Percentiles rank a stretch among this genome's conserved stretches.
phyloP scores from a whole-genome alignment of 2,329 filamentous ascomycete genomes.

The Raffaelea arxii region DNA sequence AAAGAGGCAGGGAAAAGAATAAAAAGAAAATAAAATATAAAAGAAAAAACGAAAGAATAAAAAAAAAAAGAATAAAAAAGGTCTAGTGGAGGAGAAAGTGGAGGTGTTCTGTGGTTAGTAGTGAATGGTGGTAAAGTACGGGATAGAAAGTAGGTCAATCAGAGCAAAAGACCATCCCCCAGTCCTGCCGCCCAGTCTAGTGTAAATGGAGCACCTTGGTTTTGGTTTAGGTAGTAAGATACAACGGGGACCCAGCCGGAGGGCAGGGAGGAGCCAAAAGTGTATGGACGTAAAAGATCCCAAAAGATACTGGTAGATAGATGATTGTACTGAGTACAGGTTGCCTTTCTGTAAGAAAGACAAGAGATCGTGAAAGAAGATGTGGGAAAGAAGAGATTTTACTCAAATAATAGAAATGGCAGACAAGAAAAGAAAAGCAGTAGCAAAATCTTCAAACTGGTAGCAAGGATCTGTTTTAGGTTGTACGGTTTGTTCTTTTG shows the following conservation, averaged over 20 bases:
- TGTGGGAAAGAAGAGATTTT: not conserved
- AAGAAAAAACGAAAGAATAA: not conserved
- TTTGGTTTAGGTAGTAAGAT: too few relatives aligned
- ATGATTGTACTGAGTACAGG: too few relatives aligned
- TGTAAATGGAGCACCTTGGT: conserved; percentile 10
- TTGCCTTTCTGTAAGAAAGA: too few relatives aligned
- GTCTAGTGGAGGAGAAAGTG: conserved; percentile 9
- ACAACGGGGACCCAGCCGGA: too few relatives aligned
- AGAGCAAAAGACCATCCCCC: conserved; percentile 12
- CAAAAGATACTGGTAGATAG: too few relatives aligned
- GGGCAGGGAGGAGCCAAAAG: too few relatives aligned
- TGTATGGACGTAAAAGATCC: too few relatives aligned
- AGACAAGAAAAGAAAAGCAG: not conserved
- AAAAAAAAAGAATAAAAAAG: not conserved
- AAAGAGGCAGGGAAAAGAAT: not conserved
- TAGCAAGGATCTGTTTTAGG: not conserved
- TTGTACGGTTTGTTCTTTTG: not conserved
- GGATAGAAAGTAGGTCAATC: conserved; percentile 10
- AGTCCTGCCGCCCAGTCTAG: conserved; percentile 12
- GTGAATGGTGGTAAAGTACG: conserved; percentile 9
- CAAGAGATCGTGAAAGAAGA: not conserved
- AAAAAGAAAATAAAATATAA: not conserved
- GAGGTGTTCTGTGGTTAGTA: conserved; percentile 6
- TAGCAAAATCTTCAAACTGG: not conserved
- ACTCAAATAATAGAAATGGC: too few relatives aligned